These are phyloP conservation scores for Berkeleyomyces basicola DNA, from an alignment of 2,329 filamentous ascomycete genomes.

Conservation along the genomic window DNA sequence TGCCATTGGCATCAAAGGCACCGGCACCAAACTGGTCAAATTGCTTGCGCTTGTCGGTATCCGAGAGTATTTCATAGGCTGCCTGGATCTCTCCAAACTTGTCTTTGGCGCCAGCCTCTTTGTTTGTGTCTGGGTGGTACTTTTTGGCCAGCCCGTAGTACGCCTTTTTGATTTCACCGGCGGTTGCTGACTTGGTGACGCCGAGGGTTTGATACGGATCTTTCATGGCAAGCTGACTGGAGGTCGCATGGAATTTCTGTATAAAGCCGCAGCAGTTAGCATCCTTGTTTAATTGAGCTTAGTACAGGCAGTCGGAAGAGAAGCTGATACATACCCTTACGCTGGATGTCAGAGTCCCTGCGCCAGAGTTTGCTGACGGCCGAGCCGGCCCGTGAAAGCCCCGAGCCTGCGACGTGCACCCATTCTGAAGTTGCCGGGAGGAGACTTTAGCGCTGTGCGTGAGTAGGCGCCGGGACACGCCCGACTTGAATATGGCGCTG, in stretches of 20 bases:
- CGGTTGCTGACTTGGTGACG: conserved; percentile 62
- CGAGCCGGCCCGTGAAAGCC: conserved; percentile 16
- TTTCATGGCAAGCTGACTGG: conserved; percentile 34
- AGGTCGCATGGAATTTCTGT: conserved; percentile 45
- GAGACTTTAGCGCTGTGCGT: conserved; percentile 26
- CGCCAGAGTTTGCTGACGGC: conserved; percentile 4
- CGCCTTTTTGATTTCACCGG: conserved; percentile 89
- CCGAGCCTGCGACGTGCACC: conserved; percentile 23
- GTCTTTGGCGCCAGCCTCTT: conserved; percentile 83
- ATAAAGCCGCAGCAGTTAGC: neutral
- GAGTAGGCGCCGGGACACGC: conserved; percentile 29
- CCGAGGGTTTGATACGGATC: conserved; percentile 83
- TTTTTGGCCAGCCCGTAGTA: conserved; percentile 98
- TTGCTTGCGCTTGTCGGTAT: conserved; percentile 81
- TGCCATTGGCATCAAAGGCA: conserved; percentile 65
- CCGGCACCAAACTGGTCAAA: conserved; percentile 82
- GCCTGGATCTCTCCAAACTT: conserved; percentile 86
- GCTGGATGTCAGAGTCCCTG: neutral
- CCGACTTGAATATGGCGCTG: conserved; percentile 30
- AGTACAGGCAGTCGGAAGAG: neutral
- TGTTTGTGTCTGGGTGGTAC: conserved; percentile 95
- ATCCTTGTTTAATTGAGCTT: neutral
- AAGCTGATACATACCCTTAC: neutral
- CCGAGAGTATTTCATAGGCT: conserved; percentile 85
- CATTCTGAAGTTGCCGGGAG: conserved; percentile 26